Conservation (phyloP, 495 filamentous ascomycete species). For the Neurospora sp. region DNA sequence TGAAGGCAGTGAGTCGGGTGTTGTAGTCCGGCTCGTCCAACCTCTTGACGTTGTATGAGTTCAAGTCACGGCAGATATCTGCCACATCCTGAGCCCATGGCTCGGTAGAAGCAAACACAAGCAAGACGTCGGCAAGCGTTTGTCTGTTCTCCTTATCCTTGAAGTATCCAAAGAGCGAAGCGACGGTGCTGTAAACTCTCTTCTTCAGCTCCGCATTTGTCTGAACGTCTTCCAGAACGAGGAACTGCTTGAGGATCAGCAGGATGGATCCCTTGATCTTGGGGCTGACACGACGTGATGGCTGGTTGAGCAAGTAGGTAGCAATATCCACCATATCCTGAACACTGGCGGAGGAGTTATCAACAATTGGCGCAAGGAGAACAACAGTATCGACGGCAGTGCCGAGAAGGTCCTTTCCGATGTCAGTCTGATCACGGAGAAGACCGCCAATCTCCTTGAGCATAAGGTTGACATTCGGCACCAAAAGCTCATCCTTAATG, state of each 20-base stretch:
- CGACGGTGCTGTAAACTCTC: slow-evolving; percentile 51
- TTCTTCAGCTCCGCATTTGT: slow-evolving; percentile 47
- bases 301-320: slow-evolving; percentile 73
- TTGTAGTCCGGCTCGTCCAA: slow-evolving; percentile 84
- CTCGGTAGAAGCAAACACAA: slow-evolving; percentile 55
- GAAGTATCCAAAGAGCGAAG: slow-evolving; percentile 78
- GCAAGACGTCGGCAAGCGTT: slow-evolving; percentile 59
- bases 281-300: slow-evolving; percentile 66
- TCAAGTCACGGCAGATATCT: slow-evolving; percentile 64
- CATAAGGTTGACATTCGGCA: slow-evolving; percentile 58
- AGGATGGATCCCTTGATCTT: slow-evolving; percentile 76
- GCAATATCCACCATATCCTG: slow-evolving; percentile 64
- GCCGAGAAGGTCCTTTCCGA: slow-evolving; percentile 60
- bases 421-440: slow-evolving; percentile 45
- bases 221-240: slow-evolving; percentile 62
- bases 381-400: slow-evolving; percentile 70
- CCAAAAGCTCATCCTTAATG: slow-evolving; percentile 54
- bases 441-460: slow-evolving; percentile 57
- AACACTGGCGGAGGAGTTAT: slow-evolving; percentile 52
- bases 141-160: slow-evolving; percentile 65
- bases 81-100: slow-evolving; percentile 52
- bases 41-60: slow-evolving; percentile 56
- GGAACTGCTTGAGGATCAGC: slow-evolving; percentile 55
- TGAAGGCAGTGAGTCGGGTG: slow-evolving; percentile 67
- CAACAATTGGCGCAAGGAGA: slow-evolving; percentile 61